phyloP scores from a whole-genome alignment of 2,329 filamentous ascomycete species.

The Diaporthe vexans region DNA sequence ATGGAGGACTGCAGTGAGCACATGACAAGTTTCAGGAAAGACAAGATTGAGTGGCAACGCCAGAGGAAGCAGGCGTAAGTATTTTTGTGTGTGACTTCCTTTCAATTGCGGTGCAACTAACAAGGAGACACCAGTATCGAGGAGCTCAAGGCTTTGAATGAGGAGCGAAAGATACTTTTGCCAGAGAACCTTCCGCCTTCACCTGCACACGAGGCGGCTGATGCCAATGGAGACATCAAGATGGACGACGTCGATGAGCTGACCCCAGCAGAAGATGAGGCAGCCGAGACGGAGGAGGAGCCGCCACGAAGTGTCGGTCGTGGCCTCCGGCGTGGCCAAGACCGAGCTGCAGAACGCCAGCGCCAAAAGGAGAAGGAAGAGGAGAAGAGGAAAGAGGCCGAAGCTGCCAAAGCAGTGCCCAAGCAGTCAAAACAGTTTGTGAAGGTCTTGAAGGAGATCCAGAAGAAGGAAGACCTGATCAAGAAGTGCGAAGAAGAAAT shows the following conservation, averaged over 20 bases:
- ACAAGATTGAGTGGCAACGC: slow-evolving; percentile 93
- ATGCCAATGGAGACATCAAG: slow-evolving; percentile 70
- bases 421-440: slow-evolving; percentile 91
- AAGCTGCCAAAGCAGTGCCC: slow-evolving; percentile 74
- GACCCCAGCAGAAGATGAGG: slow-evolving; percentile 70
- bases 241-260: slow-evolving; percentile 76
- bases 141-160: slow-evolving; percentile 78
- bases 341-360: slow-evolving; percentile 81
- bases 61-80: slow-evolving; percentile 77
- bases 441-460: slow-evolving; percentile 89
- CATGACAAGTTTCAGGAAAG: slow-evolving; percentile 95
- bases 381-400: slow-evolving; percentile 75
- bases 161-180: slow-evolving; percentile 79
- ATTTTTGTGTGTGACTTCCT: background rate
- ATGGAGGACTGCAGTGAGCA: slow-evolving; percentile 93
- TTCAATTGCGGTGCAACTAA: slow-evolving; percentile 47
- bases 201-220: slow-evolving; percentile 64
- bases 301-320: slow-evolving; percentile 61
- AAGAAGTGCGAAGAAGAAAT: slow-evolving; percentile 89
- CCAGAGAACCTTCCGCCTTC: slow-evolving; percentile 80
- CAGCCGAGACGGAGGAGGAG: slow-evolving; percentile 80
- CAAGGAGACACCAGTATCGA: slow-evolving; percentile 67
- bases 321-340: slow-evolving; percentile 72
- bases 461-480: slow-evolving; percentile 86
- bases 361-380: slow-evolving; percentile 80